Evolutionary conservation across 176 grass and related monocot genomes (phyloP), one percentile per base, ranked within the genome.

Genomic region (Olyra latifolia): DNA sequence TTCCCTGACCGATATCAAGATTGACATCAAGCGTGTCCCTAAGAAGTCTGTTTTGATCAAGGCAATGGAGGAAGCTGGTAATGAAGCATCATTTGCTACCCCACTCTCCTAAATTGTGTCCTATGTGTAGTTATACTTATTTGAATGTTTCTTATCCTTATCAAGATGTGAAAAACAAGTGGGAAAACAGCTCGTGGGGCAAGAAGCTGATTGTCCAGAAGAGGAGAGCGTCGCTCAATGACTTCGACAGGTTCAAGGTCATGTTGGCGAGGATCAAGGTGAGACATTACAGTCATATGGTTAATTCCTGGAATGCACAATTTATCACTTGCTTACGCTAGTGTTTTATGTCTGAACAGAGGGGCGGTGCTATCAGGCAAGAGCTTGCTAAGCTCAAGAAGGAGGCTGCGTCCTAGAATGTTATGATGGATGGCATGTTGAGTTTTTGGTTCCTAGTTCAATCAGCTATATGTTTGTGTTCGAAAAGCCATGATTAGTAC

Each of bases 141-240:
- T 55, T 50, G 27, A 57, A 39, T 67, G 8, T 48, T 17, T 59
- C 62, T 9, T 77, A 8, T 17, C 38, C 23, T 48, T 66, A 48
- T 64, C 27, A 77, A 94, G 94, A 97, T 86, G 94, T 97, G 15
- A 97, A 97, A 55, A 87, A 69, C 50, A 97, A 94, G 71, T 97
- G 94, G 94, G 94, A 97, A 84, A 98, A 92, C 42, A 98, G 95
- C 73, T 94, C 89, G 1, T 98, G 95, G 95, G 95, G 95, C 59
- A 98, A 84, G 86, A 98, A 98, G 83, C 53, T 98, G 35, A 94
- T 98, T 80, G 95, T 98, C 30, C 95, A 98, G 95, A 87, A 92
- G 76, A 94, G 85, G 88, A 94, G 95, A 92, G 92, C 95, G 32
- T 61, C 95, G 0, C 91, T 98, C 29, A 94, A 94, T 89, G 95